These are phyloP conservation scores for Fusarium nisikadoi DNA, from an alignment of 2,329 filamentous ascomycete species.

Conservation along the genomic window DNA sequence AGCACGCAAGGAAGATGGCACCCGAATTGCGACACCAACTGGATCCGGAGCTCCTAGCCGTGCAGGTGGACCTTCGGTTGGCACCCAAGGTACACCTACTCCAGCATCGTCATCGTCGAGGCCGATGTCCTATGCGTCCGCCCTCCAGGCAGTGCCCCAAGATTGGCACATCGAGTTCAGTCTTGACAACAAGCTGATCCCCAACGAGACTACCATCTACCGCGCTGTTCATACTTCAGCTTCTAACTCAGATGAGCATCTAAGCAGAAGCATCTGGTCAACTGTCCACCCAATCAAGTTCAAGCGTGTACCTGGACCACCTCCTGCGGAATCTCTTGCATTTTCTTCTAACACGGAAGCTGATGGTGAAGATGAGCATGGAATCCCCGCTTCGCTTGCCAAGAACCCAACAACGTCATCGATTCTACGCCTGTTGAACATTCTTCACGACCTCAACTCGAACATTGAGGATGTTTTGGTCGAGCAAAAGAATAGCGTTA, in stretches of 20 bases:
- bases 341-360: slow-evolving; percentile 62
- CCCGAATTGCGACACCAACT: slow-evolving; percentile 83
- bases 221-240: slow-evolving; percentile 82
- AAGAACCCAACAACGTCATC: slow-evolving; percentile 87
- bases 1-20: slow-evolving; percentile 91
- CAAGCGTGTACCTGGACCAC: slow-evolving; percentile 83
- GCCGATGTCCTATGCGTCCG: slow-evolving; percentile 84
- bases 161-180: slow-evolving; percentile 99
- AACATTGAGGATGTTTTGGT: slow-evolving; percentile 91
- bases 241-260: slow-evolving; percentile 67
- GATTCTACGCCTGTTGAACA: slow-evolving; percentile 87
- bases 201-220: slow-evolving; percentile 95
- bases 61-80: slow-evolving; percentile 54
- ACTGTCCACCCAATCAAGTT: slow-evolving; percentile 92
- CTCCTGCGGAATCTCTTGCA: slow-evolving; percentile 76
- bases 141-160: slow-evolving; percentile 81
- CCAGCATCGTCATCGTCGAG: slow-evolving; percentile 68
- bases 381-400: slow-evolving; percentile 80
- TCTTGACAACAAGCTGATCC: slow-evolving; percentile 82
- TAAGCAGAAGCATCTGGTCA: slow-evolving; percentile 86
- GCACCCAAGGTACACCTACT: slow-evolving; percentile 58
- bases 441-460: slow-evolving; percentile 90
- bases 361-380: slow-evolving; percentile 64
- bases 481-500: slow-evolving; percentile 73
- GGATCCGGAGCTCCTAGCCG: slow-evolving; percentile 60